Conservation (phyloP, 2,329 filamentous ascomycete genomes). For the Aspergillus japonicus region DNA sequence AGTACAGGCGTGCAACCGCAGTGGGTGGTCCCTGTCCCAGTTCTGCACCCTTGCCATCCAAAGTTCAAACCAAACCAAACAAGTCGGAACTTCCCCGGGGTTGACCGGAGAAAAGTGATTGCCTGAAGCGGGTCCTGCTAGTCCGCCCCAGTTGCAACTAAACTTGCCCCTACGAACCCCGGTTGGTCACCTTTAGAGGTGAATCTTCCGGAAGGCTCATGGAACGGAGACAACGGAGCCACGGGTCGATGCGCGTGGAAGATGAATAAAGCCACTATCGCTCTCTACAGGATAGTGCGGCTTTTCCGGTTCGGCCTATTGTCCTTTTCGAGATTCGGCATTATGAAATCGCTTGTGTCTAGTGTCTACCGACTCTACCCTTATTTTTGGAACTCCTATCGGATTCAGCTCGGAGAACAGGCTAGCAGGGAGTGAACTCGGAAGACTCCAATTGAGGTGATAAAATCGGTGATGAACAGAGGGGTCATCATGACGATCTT, state of each 20-base stretch:
- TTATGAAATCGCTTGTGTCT: not conserved
- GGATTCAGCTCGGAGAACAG: not conserved
- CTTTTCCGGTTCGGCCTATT: not conserved
- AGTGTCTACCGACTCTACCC: not conserved
- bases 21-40: not conserved
- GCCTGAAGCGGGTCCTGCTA: not conserved
- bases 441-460: not conserved
- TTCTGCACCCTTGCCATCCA: not conserved
- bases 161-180: not conserved
- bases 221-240: slow-evolving; percentile 3
- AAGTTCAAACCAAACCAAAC: not conserved
- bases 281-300: not conserved
- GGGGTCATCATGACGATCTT: not conserved
- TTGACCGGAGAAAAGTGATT: slow-evolving; percentile 3
- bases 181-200: not conserved
- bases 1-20: too few species aligned
- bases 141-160: not conserved
- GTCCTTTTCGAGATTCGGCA: not conserved
- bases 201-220: slow-evolving; percentile 8
- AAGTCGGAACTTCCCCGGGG: slow-evolving; percentile 1
- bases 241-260: slow-evolving; percentile 6
- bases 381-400: not conserved
- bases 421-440: not conserved
- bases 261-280: not conserved
- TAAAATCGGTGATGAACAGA: not conserved